Conservation (phyloP, 2,329 filamentous ascomycete species). For the Fusarium robinianum region DNA sequence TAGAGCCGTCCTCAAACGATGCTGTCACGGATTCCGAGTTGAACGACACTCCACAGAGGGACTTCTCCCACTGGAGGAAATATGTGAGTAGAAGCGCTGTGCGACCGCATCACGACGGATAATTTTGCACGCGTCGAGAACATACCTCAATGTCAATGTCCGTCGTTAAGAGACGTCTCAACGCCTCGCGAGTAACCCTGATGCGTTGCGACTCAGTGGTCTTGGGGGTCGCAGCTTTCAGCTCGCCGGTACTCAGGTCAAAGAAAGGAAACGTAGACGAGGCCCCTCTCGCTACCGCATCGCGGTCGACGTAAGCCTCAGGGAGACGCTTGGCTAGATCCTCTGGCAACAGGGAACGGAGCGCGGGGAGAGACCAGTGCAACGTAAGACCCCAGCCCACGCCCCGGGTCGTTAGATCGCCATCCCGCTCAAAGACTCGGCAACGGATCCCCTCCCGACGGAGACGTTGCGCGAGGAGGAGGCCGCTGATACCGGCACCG, state of each 20-base stretch:
- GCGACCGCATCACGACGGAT: too few species aligned
- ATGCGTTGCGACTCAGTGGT: conserved; percentile 51
- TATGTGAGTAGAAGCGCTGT: accelerated
- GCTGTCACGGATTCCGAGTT: conserved; percentile 44
- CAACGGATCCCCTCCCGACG: conserved; percentile 45
- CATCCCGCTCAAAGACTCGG: conserved; percentile 58
- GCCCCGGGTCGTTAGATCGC: conserved; percentile 50
- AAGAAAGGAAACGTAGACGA: conserved; percentile 59
- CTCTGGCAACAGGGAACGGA: conserved; percentile 56
- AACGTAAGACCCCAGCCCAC: conserved; percentile 67
- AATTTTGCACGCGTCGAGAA: too few species aligned
- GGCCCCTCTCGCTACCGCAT: conserved; percentile 52
- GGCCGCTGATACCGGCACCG: conserved; percentile 45
- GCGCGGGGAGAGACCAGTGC: conserved; percentile 62
- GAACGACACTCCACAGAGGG: conserved; percentile 38
- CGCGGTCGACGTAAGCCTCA: conserved; percentile 58
- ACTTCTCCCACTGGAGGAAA: conserved; percentile 47
- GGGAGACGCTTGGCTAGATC: conserved; percentile 51
- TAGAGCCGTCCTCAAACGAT: conserved; percentile 52
- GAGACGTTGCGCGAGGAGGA: conserved; percentile 44
- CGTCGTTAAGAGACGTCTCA: conserved; percentile 51
- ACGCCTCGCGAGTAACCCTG: conserved; percentile 52
- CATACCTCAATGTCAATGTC: conserved; percentile 52
- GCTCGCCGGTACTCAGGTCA: conserved; percentile 56
- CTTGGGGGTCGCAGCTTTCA: conserved; percentile 47